Evolutionary conservation across 179 eudicot species (phyloP), one percentile per base, ranked within the genome.

Genomic region (Actinidia polygama): DNA sequence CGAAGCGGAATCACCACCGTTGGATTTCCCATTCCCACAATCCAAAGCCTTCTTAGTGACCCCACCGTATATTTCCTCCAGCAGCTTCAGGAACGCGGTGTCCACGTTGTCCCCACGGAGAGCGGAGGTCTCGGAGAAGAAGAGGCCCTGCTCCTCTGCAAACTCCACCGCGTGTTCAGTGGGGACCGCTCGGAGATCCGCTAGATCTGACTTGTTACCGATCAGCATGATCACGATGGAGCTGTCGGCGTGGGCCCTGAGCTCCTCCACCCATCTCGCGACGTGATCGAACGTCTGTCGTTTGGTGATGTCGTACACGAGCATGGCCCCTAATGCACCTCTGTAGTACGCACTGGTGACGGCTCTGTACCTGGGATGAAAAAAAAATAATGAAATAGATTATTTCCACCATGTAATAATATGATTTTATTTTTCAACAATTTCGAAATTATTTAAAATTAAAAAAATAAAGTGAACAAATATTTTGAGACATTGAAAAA

Each of bases 291-390:
- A 94, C 5, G 91, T 87, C 72, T 91, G 95, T 53, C 97, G 81
- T 75, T 93, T 93, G 8, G 94, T 93, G 67, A 93, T 90, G 86
- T 94, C 98, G 86, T 94, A 94, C 36, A 93, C 95, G 66, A 94
- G 84, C 83, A 94, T 88, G 46, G 98, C 98, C 51, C 98, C 98
- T 53, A 94, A 79, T 59, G 98, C 98, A 30, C 98, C 98, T 83
- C 98, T 89, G 88, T 94, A 94, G 86, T 94, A 94, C 77, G 98
- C 98, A 85, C 98, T 94, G 81, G 98, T 94, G 50, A 94, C 98
- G 21, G 98, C 98, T 83, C 98, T 82, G 77, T 93, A 94, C 90
- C 98, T 94, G 46, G 69, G 40, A 9, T 63, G 9, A 10, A 6
- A 24, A 15, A 49, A 30, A n/a, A 64, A 47, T 26, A 63, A 23